phyloP scores from a whole-genome alignment of 116 monocot genomes.

The Cymodocea nodosa region DNA sequence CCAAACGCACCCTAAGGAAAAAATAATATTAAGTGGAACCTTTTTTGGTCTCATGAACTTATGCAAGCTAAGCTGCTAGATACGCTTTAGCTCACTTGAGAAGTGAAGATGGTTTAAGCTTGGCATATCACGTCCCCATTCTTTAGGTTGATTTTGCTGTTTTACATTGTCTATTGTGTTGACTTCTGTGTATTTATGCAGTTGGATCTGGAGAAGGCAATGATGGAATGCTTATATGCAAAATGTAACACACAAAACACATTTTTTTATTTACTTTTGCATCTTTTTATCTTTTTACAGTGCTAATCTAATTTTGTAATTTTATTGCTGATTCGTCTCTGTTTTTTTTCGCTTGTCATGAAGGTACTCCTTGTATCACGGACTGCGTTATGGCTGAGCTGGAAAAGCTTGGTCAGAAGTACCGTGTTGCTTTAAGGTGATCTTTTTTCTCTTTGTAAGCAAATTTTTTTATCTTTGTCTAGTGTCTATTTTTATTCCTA shows the following conservation, averaged over 20 bases:
- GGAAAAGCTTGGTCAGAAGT: slow-evolving; percentile 97
- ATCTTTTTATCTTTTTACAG: neutral
- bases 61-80: too few relatives aligned
- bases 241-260: slow-evolving; percentile 39
- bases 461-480: neutral
- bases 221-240: slow-evolving; percentile 98
- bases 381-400: slow-evolving; percentile 99
- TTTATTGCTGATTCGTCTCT: neutral
- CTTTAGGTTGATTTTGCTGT: too few relatives aligned
- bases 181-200: slow-evolving; percentile 14
- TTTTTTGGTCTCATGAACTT: too few relatives aligned
- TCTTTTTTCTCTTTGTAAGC: neutral
- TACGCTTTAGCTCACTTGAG: too few relatives aligned
- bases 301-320: neutral
- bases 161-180: too few relatives aligned
- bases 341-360: neutral
- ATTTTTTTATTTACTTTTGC: neutral
- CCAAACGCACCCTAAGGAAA: too few relatives aligned
- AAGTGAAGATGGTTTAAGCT: too few relatives aligned
- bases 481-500: neutral
- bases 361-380: slow-evolving; percentile 91
- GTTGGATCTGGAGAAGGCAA: slow-evolving; percentile 93
- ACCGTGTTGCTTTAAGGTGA: slow-evolving; percentile 86
- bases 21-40: too few relatives aligned
- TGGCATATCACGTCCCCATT: too few relatives aligned